A percentile compares a stretch with the other conserved stretches of the same genome.
Evolutionary conservation across 2,329 filamentous ascomycete genomes (phyloP).

Genomic region (Ascochyta fabae): DNA sequence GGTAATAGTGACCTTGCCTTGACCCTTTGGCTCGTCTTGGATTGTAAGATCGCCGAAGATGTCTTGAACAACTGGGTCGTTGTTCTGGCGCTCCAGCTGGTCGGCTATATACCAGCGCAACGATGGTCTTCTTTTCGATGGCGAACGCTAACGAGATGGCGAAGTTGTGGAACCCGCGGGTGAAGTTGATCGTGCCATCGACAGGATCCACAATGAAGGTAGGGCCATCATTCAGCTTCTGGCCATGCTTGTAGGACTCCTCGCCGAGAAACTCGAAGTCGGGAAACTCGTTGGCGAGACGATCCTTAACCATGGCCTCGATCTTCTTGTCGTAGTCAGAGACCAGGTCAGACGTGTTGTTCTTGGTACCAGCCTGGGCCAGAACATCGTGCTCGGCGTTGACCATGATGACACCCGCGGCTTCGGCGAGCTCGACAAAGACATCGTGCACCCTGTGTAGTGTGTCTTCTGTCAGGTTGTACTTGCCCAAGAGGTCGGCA

Average conservation of each 20-base stretch:
- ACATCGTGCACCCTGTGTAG: conserved; percentile 26
- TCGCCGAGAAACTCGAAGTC: conserved; percentile 51
- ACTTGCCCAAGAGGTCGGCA: conserved; percentile 20
- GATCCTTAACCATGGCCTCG: conserved; percentile 57
- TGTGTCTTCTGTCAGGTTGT: conserved; percentile 19
- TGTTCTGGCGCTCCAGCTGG: not conserved
- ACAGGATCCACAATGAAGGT: conserved; percentile 50
- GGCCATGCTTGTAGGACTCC: conserved; percentile 42
- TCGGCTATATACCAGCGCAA: conserved; percentile 47
- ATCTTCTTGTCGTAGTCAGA: conserved; percentile 63
- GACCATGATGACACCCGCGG: conserved; percentile 44
- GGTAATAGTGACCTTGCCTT: not conserved
- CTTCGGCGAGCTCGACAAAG: conserved; percentile 35
- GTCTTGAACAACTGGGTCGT: not conserved
- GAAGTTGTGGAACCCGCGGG: conserved; percentile 46
- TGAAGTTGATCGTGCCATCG: conserved; percentile 51
- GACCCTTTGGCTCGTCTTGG: not conserved
- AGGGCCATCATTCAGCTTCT: conserved; percentile 37
- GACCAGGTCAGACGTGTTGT: conserved; percentile 58
- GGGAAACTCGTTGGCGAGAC: conserved; percentile 55
- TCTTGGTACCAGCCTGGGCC: conserved; percentile 33
- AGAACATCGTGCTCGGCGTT: conserved; percentile 39
- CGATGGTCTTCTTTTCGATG: conserved; percentile 40
- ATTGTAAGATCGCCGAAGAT: not conserved
- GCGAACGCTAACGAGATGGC: conserved; percentile 44